Percentiles rank a stretch among this genome's conserved stretches.
Conservation (phyloP, 768 basidiomycete genomes). For the Infundibulicybe gibba region DNA sequence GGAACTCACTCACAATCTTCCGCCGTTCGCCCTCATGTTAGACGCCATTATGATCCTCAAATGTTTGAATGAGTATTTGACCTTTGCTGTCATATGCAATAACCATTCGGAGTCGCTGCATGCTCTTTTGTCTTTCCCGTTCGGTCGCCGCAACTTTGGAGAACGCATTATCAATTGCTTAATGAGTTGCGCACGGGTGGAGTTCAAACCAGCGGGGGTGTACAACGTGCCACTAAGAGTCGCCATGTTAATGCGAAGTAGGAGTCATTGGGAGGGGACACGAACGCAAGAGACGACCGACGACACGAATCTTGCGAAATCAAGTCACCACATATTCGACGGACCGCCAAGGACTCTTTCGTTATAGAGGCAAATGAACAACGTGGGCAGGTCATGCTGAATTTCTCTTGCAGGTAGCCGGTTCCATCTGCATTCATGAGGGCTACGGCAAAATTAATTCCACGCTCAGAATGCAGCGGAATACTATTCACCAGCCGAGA, state of each 20-base stretch:
- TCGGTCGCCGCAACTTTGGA: neutral
- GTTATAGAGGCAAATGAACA: conserved; percentile 32
- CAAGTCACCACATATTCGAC: conserved; percentile 38
- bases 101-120: neutral
- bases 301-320: conserved; percentile 14
- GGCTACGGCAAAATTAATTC: conserved; percentile 18
- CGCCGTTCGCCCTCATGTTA: neutral
- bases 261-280: neutral
- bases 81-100: neutral
- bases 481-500: no score
- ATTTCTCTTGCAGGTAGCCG: conserved; percentile 37
- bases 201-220: neutral
- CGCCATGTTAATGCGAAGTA: neutral
- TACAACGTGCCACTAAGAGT: neutral
- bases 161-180: neutral
- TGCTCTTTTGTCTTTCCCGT: neutral
- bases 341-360: conserved; percentile 32
- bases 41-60: neutral
- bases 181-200: neutral
- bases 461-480: no score
- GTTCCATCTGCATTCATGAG: conserved; percentile 29
- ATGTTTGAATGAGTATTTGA: neutral
- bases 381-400: conserved; percentile 23
- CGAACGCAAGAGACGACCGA: conserved; percentile 24
- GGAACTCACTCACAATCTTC: conserved; percentile 15